Evolutionary conservation across 495 filamentous ascomycete species (phyloP), one percentile per base, ranked within the genome.

Genomic region (Penicillium nucicola): DNA sequence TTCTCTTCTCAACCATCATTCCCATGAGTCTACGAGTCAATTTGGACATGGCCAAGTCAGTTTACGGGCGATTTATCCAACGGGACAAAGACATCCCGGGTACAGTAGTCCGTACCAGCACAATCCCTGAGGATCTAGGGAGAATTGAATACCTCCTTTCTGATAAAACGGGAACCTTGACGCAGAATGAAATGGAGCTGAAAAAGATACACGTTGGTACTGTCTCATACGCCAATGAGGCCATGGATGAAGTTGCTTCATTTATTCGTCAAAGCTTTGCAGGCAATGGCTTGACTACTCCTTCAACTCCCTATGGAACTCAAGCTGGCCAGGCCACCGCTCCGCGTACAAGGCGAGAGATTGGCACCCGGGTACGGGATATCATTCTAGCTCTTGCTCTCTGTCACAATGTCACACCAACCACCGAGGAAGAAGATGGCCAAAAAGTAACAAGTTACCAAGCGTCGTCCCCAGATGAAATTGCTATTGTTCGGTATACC

Each of bases 181-280:
- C 93, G 10, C 91, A 97, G 61, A 99, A 99, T 64, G 84, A 97
- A 57, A 97, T 97, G 92, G 93, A 96, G 68, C 81, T 99, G 77
- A 95, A 92, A 61, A 99, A 97, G 69, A 92, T 97, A 22, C 95
- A 97, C 59, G 90, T 99, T 50, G 95, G 95, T 1, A 97, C 93
- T 17, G 95, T 97, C 3, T 96, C 92, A 0, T 99, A 97, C 61
- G 95, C 91, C 18, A 93, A 92, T 55, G 95, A 99, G 65, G 92
- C 93, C 3, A 97, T 97, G 95, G 93, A 97, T 50, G 95, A 97
- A 65, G 95, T 99, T 9, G 69, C 82, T 31, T 84, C 88, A 0
- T 96, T 93, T 59, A 79, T 97, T 38, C 82, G 77, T 52, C 92
- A 96, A 62, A 87, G 82, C 22, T 95, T 97, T 62, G 77, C 83